A percentile compares a stretch with the other conserved stretches of the same genome.
Evolutionary conservation across 129 eudicot species (phyloP).

Genomic region (Cynara cardunculus): DNA sequence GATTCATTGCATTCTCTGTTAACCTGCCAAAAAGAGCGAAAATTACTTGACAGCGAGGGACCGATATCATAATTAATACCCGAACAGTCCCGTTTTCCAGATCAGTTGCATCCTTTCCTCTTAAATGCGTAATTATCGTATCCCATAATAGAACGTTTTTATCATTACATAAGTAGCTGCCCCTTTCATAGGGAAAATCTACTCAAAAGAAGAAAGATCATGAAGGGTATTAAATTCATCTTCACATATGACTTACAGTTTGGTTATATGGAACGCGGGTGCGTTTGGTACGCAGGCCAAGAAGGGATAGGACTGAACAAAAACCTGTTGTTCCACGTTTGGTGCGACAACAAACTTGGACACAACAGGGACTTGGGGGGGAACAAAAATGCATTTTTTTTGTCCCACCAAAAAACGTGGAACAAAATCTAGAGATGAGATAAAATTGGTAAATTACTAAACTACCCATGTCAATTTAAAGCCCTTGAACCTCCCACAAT

Average conservation of each 20-base stretch:
- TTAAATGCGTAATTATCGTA: not conserved
- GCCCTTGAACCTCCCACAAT: too few relatives aligned
- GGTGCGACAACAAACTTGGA: too few relatives aligned
- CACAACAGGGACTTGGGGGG: too few relatives aligned
- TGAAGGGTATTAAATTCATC: too few relatives aligned
- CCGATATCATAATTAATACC: not conserved
- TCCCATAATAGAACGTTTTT: not conserved
- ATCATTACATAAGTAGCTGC: not conserved
- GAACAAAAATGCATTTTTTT: too few relatives aligned
- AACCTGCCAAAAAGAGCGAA: slow-evolving; percentile 39
- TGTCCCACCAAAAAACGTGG: too few relatives aligned
- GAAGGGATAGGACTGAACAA: too few relatives aligned
- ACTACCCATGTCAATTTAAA: not conserved
- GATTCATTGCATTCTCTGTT: slow-evolving; percentile 45
- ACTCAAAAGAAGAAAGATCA: not conserved
- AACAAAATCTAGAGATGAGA: not conserved
- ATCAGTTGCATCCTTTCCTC: too few relatives aligned
- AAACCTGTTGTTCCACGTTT: too few relatives aligned
- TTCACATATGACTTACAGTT: too few relatives aligned
- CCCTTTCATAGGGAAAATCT: not conserved
- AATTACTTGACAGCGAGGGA: not conserved
- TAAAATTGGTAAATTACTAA: not conserved
- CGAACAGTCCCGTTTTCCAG: not conserved
- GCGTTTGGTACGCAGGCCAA: too few relatives aligned
- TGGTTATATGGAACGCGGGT: too few relatives aligned